A percentile compares a stretch with the other conserved stretches of the same genome.
phyloP scores from a whole-genome alignment of 2,329 filamentous ascomycete species.

The Amesomyces nigricolor region DNA sequence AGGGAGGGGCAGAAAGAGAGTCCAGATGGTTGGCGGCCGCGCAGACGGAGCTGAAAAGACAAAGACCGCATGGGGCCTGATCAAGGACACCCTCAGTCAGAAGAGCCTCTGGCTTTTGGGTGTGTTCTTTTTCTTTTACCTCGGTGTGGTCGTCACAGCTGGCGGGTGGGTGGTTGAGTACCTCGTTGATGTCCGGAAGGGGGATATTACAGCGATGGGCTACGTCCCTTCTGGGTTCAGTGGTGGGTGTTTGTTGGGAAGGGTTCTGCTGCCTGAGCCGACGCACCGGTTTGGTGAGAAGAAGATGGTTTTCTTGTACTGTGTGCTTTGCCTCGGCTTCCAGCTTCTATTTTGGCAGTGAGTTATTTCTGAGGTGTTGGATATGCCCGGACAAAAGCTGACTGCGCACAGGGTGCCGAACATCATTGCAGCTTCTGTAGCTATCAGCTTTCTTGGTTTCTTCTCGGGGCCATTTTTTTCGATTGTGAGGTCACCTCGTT shows the following conservation, averaged over 20 bases:
- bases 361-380: slow-evolving; percentile 16
- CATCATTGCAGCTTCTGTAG: slow-evolving; percentile 46
- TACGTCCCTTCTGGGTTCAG: slow-evolving; percentile 58
- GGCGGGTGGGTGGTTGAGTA: slow-evolving; percentile 62
- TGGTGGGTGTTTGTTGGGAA: slow-evolving; percentile 52
- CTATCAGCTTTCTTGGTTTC: slow-evolving; percentile 50
- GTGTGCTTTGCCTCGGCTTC: slow-evolving; percentile 44
- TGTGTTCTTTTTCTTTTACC: slow-evolving; percentile 59
- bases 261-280: slow-evolving; percentile 53
- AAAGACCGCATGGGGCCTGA: slow-evolving; percentile 34
- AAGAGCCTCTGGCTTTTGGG: slow-evolving; percentile 53
- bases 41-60: neutral
- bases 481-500: slow-evolving; percentile 35
- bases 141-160: slow-evolving; percentile 51
- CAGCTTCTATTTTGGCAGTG: slow-evolving; percentile 58
- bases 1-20: slow-evolving; percentile 11
- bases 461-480: slow-evolving; percentile 55
- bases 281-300: slow-evolving; percentile 54
- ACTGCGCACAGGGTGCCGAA: slow-evolving; percentile 34
- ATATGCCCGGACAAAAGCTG: neutral
- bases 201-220: slow-evolving; percentile 51
- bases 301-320: slow-evolving; percentile 52
- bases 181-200: slow-evolving; percentile 53
- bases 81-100: slow-evolving; percentile 40
- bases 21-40: slow-evolving; percentile 3